These are phyloP conservation scores for Trypanosoma scelopori DNA, from an alignment of 208 protist genomes.

Conservation along the genomic window DNA sequence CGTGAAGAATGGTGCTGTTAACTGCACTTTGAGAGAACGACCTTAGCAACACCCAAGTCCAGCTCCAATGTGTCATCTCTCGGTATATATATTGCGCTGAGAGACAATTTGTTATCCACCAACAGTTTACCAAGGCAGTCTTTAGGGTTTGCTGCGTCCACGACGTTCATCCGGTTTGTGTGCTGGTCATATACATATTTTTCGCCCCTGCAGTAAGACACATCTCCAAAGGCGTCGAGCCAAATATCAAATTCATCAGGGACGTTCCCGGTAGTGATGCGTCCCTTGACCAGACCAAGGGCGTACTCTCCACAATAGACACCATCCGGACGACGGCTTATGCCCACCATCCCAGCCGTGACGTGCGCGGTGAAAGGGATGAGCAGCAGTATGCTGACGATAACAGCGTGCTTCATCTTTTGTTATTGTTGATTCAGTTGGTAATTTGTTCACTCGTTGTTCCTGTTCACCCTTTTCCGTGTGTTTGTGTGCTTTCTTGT, in stretches of 20 bases:
- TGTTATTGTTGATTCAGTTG: background rate
- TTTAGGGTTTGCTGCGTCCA: slow-evolving; percentile 41
- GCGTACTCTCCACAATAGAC: slow-evolving; percentile 66
- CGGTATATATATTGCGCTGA: slow-evolving; percentile 47
- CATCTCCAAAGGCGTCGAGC: slow-evolving; percentile 42
- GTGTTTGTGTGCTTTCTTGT: background rate
- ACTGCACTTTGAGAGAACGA: slow-evolving; percentile 49
- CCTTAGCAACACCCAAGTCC: slow-evolving; percentile 51
- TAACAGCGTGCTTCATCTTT: slow-evolving; percentile 4
- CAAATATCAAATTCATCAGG: slow-evolving; percentile 45
- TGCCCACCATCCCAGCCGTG: background rate
- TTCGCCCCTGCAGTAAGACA: slow-evolving; percentile 55
- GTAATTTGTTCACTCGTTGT: background rate
- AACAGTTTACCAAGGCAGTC: slow-evolving; percentile 71
- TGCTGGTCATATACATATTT: slow-evolving; percentile 58
- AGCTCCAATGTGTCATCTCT: slow-evolving; percentile 44
- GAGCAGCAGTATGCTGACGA: slow-evolving; percentile 9
- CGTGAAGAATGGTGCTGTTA: slow-evolving; percentile 10
- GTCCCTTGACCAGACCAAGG: slow-evolving; percentile 43
- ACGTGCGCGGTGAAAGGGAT: slow-evolving; percentile 5
- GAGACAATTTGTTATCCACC: slow-evolving; percentile 34
- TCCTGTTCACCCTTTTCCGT: background rate
- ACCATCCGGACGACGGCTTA: slow-evolving; percentile 28
- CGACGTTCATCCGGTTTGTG: slow-evolving; percentile 35
- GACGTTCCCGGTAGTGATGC: slow-evolving; percentile 28